A percentile compares a stretch with the other conserved stretches of the same genome.
These are phyloP conservation scores for Hyphopichia burtonii DNA, from an alignment of 1,139 yeast genomes.

Conservation along the genomic window DNA sequence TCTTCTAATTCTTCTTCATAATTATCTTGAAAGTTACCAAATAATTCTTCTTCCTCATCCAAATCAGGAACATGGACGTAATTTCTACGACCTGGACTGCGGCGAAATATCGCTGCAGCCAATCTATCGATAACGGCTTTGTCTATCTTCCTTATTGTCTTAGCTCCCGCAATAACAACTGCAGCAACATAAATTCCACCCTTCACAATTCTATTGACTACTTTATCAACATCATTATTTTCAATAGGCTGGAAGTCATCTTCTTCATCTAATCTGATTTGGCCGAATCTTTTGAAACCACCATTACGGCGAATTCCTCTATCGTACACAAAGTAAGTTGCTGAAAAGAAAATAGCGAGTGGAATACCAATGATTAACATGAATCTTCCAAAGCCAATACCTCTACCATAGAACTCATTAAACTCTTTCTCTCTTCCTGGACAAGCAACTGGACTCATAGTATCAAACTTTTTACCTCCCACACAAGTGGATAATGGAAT, in stretches of 20 bases:
- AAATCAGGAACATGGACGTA: slow-evolving; percentile 45
- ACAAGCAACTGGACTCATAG: slow-evolving; percentile 68
- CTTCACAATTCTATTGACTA: slow-evolving; percentile 60
- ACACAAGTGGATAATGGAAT: slow-evolving; percentile 46
- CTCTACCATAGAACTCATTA: slow-evolving; percentile 54
- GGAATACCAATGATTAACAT: slow-evolving; percentile 59
- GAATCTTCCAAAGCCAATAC: slow-evolving; percentile 54
- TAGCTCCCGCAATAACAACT: slow-evolving; percentile 39
- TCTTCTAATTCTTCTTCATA: slow-evolving; percentile 49
- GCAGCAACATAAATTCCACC: slow-evolving; percentile 59
- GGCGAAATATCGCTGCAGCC: slow-evolving; percentile 35
- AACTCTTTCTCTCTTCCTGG: slow-evolving; percentile 83
- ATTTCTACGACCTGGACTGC: slow-evolving; percentile 41
- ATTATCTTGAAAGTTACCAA: slow-evolving; percentile 47
- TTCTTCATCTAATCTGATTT: slow-evolving; percentile 75
- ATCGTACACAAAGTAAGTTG: slow-evolving; percentile 75
- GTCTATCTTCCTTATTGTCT: slow-evolving; percentile 37
- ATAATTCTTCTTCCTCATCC: slow-evolving; percentile 50
- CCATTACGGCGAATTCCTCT: slow-evolving; percentile 79
- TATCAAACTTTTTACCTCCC: slow-evolving; percentile 56
- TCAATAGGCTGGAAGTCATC: slow-evolving; percentile 65
- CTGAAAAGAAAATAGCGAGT: slow-evolving; percentile 50
- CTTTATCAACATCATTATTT: slow-evolving; percentile 60
- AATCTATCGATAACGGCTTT: slow-evolving; percentile 33
- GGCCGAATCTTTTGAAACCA: slow-evolving; percentile 80